These are phyloP conservation scores for Elymus sibiricus DNA, from an alignment of 176 grass and related monocot genomes.

Conservation along the genomic window DNA sequence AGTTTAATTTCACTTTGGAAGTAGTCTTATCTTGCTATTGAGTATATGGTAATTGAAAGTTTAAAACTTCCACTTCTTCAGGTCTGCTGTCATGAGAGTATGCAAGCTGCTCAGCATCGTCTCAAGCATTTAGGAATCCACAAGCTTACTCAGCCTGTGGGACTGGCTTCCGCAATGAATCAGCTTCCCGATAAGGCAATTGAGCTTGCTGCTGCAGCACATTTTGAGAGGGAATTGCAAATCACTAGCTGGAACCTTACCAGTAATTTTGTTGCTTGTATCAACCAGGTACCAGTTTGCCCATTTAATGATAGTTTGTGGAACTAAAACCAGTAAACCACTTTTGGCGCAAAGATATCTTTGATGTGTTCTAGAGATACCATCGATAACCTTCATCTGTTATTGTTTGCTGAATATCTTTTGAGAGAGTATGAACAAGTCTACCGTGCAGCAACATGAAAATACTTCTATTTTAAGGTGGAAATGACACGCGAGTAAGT, in stretches of 20 bases:
- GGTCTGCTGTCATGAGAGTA: constrained; percentile 97
- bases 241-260: constrained; percentile 95
- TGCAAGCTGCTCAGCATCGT: constrained; percentile 85
- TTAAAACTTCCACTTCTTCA: constrained; percentile 24
- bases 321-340: constrained; percentile 5
- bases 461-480: neutral
- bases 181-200: constrained; percentile 93
- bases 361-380: neutral
- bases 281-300: constrained; percentile 62
- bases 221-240: constrained; percentile 95
- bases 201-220: constrained; percentile 81
- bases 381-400: neutral
- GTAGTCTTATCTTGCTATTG: neutral
- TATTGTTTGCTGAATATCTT: constrained; percentile 1
- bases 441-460: neutral
- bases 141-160: constrained; percentile 62
- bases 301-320: neutral
- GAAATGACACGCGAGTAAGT: neutral
- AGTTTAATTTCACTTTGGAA: constrained; percentile 5
- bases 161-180: constrained; percentile 87
- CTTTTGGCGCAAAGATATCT: neutral
- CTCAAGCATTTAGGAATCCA: constrained; percentile 83
- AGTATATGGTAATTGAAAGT: constrained; percentile 1
- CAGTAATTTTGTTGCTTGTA: constrained; percentile 92
- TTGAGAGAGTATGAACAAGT: neutral